Percentiles rank a stretch among this genome's conserved stretches.
Conservation (phyloP, 768 basidiomycete genomes). For the Strobilomyces dryophilus region DNA sequence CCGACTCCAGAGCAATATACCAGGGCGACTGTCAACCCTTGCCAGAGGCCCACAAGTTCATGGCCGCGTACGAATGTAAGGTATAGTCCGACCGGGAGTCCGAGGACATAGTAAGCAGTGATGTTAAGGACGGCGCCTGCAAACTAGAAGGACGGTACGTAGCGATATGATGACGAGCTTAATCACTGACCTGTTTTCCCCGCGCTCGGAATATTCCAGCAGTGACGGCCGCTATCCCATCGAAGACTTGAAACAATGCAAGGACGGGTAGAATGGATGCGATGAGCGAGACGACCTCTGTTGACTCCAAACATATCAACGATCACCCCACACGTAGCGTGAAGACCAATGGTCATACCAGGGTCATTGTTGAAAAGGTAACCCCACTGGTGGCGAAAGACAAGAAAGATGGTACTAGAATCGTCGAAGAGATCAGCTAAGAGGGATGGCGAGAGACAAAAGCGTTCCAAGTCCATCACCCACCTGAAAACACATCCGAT, state of each 20-base stretch:
- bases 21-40: constrained; percentile 70
- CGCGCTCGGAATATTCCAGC: constrained; percentile 78
- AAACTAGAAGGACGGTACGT: constrained; percentile 35
- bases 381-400: constrained; percentile 67
- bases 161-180: neutral
- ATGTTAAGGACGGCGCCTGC: constrained; percentile 61
- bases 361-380: constrained; percentile 71
- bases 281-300: constrained; percentile 45
- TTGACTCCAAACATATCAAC: neutral
- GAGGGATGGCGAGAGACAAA: neutral
- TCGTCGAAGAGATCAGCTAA: neutral
- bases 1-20: constrained; percentile 60
- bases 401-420: constrained; percentile 48
- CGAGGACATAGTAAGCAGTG: constrained; percentile 77
- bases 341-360: constrained; percentile 31
- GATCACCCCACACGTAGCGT: neutral
- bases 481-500: constrained; percentile 70
- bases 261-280: constrained; percentile 73
- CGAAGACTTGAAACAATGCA: constrained; percentile 81
- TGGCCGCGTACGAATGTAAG: constrained; percentile 60
- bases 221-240: constrained; percentile 64
- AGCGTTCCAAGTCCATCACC: neutral
- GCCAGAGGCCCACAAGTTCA: constrained; percentile 77
- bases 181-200: constrained; percentile 59
- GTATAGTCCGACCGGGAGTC: constrained; percentile 79